phyloP scores from a whole-genome alignment of 192 early-diverging fungal genomes.

The Irineochytrium annulatum region DNA sequence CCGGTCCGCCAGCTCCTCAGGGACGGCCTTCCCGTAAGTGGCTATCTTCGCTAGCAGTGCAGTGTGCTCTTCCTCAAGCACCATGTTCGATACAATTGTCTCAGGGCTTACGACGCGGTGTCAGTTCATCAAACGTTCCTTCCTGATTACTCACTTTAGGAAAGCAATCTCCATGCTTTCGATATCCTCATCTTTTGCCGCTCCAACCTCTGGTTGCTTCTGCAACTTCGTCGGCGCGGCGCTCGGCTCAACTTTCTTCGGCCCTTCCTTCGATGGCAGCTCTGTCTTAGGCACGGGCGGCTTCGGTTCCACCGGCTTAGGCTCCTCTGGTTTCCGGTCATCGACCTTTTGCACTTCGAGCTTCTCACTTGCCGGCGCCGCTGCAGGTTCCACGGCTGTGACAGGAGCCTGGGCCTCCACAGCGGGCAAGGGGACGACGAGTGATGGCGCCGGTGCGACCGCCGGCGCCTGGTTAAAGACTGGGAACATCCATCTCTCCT shows the following conservation, averaged over 20 bases:
- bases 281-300: too few relatives aligned
- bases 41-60: constrained; percentile 43
- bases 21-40: constrained; percentile 38
- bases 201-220: neutral
- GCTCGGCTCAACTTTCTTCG: too few relatives aligned
- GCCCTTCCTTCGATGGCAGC: too few relatives aligned
- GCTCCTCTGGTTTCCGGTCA: too few relatives aligned
- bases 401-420: neutral
- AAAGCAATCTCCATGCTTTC: constrained; percentile 26
- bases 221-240: neutral
- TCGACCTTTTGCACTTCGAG: neutral
- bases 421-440: neutral
- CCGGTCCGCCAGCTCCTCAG: constrained; percentile 62
- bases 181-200: constrained; percentile 4
- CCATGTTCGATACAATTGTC: constrained; percentile 64
- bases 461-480: constrained; percentile 27
- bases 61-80: constrained; percentile 65
- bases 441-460: neutral
- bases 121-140: neutral
- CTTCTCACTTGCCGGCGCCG: neutral
- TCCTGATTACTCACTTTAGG: constrained; percentile 21
- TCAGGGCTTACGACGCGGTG: constrained; percentile 54
- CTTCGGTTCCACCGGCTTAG: too few relatives aligned
- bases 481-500: constrained; percentile 64
- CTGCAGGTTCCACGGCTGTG: neutral